Base-by-base conservation (phyloP, 129 eudicot genomes). In the Centella asiatica region DNA sequence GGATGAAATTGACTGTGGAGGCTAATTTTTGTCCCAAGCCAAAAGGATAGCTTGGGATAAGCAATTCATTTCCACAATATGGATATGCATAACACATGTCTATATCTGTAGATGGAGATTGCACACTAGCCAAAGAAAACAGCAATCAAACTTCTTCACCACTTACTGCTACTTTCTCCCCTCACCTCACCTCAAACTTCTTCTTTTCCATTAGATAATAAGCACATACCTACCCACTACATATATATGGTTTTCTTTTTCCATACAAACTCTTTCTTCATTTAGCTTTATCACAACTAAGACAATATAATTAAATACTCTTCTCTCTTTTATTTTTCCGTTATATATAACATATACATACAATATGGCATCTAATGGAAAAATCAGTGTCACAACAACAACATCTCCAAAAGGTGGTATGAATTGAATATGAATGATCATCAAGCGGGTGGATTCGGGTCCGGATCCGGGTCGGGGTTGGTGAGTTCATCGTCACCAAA, bases 351-450 rank as follows among this genome's bases (percentile, higher is more conserved):
- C 5, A 6, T 0, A 1, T 9, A 5, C 9, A 48, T 20, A 58
- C 10, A 49, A 66, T 23, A 80, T 80, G 85, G 78, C 75, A 49
- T 68, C 78, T 13, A 62, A 45, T 23, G 72, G 54, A 26, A 72
- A 59, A 45, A 71, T 79, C 44, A 59, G 59, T 53, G 72, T 80
- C 7, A 64, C 74, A 17, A 64, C 73, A 31, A 34, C 64, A 17
- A 59, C 86, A 47, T 81, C 88, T 10, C 84, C 88, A 24, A 74
- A 78, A 64, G 73, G 70, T 42, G 72, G 67, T 8, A 9, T 4
- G 4, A 34, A n/a, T n/a, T n/a, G n/a, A n/a, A 34, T 9, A 34
- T 34, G 39, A 34, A 34, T n/a, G n/a, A n/a, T n/a, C n/a, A n/a
- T 34, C 39, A 34, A 34, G 39, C 5, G 9, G 9, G 39, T 34